Evolutionary conservation across 2,329 filamentous ascomycete species (phyloP), one percentile per base, ranked within the genome.

Genomic region (Claviceps monticola): DNA sequence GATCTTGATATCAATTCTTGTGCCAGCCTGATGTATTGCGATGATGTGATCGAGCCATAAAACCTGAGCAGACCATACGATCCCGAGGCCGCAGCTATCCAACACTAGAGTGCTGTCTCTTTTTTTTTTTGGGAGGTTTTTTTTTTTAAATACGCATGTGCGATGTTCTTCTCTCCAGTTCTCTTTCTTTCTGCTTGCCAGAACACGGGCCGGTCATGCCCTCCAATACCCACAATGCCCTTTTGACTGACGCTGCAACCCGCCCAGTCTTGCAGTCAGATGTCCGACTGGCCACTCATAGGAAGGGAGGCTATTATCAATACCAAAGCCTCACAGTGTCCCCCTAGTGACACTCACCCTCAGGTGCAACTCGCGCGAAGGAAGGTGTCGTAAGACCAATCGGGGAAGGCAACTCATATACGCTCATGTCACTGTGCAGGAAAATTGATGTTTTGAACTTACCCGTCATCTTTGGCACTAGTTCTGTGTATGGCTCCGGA

Each of bases 391-490:
- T 29, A n/a, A 19, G 39, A 4, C 26, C 19, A 11, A 1, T 45
- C 26, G 34, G 17, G 42, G 34, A 5, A 45, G 19, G 14, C 34
- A 26, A 21, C 11, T 39, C n/a, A 52, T 34, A 23, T 29, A 46
- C 36, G 19, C 13, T 45, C 19, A 39, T 49, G 26, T 44, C 47
- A 46, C 29, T 23, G 13, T n/a, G 36, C 39, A 19, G 29, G 17
- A 51, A 5, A 49, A 45, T 19, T 16, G 9, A 34, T 17, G 11
- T 4, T 17, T 43, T 9, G 39, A 16, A 71, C 69, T 70, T 63
- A 71, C 69, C 69, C 69, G 53, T 71, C 69, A 62, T 71, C 69
- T 61, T 71, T 71, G 58, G 90, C 86, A 55, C 83, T 84, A 55
- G 86, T 81, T 54, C 77, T 80, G 56, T 69, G 67, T 16, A 68